phyloP scores from a whole-genome alignment of 257 asterid genomes.

The Capsicum rhomboideum region DNA sequence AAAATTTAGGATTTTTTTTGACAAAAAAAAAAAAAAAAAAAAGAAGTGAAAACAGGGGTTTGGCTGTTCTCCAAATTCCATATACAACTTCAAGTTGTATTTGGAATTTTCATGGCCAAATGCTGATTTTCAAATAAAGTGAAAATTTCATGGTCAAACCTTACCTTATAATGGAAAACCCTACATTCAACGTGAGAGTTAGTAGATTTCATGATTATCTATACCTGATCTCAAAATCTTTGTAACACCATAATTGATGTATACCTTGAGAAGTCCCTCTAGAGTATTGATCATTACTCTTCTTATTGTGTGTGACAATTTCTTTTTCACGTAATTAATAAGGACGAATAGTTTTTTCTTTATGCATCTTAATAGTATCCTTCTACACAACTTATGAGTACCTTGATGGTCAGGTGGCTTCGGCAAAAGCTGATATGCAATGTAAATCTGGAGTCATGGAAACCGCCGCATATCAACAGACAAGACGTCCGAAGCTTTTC shows the following conservation, averaged over 20 bases:
- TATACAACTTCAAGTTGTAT: too few species aligned
- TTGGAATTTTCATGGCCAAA: too few species aligned
- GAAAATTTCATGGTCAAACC: too few species aligned
- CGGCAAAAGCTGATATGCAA: constrained; percentile 33
- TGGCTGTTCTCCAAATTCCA: too few species aligned
- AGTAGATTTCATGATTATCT: neutral
- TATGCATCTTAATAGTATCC: neutral
- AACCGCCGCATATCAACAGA: constrained; percentile 26
- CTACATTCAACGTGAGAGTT: neutral
- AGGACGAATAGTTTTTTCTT: neutral
- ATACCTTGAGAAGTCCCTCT: neutral
- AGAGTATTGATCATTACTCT: neutral
- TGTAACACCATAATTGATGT: neutral
- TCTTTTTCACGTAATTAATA: neutral
- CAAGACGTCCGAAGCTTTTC: constrained; percentile 31
- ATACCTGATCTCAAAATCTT: neutral
- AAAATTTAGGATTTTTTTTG: too few species aligned
- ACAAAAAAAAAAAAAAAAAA: too few species aligned
- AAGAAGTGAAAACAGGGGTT: too few species aligned
- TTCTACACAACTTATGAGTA: neutral
- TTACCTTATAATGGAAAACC: neutral
- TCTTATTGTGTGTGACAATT: neutral
- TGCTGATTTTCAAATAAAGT: too few species aligned
- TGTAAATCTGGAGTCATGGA: constrained; percentile 30
- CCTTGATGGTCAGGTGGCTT: constrained; percentile 35